Evolutionary conservation across 352 stramenopile species (phyloP), one percentile per base, ranked within the genome.

Genomic region (Phytophthora meadii): DNA sequence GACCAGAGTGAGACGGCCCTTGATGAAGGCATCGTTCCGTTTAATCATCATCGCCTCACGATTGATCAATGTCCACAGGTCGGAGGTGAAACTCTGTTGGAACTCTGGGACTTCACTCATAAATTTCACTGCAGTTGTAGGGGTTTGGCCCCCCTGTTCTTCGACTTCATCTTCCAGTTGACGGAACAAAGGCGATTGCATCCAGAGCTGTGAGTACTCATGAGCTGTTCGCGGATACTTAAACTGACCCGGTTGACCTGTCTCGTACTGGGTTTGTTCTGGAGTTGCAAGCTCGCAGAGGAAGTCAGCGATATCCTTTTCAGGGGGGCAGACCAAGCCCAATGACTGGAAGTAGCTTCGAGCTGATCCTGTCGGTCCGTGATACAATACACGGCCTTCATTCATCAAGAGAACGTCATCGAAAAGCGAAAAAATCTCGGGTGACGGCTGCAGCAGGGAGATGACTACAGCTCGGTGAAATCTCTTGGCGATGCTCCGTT

Each of bases 381-480:
- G 70, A 55, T 96, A 98, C 48, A 97, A 84, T 11, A 98, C 77
- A 11, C 73, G 65, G 10, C 94, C 92, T 24, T 88, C 73, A 36
- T 77, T 84, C 24, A 89, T 25, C 28, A 89, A 48, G 36, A 89
- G 36, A n/a, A 88, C 67, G 28, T 85, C 65, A 61, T 89, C 81
- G 34, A 89, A 89, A 1, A 88, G 52, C 17, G 76, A 62, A 34
- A 87, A 79, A 0, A 88, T 61, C n/a, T 89, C 79, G 3, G 77
- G 77, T 1, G 95, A 81, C 22, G 76, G 73, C 69, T 98, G 81
- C 7, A 98, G 72, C n/a, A 98, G 66, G 1, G 89, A 65, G 15
- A 65, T 48, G 10, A 60, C 50, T 17, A 65, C 57, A 1, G 57
- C 54, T 22, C 51, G 51, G 24, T 61, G 40, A 24, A 61, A 41